Conservation (phyloP, 257 asterid species). For the Jacaranda copaia region DNA sequence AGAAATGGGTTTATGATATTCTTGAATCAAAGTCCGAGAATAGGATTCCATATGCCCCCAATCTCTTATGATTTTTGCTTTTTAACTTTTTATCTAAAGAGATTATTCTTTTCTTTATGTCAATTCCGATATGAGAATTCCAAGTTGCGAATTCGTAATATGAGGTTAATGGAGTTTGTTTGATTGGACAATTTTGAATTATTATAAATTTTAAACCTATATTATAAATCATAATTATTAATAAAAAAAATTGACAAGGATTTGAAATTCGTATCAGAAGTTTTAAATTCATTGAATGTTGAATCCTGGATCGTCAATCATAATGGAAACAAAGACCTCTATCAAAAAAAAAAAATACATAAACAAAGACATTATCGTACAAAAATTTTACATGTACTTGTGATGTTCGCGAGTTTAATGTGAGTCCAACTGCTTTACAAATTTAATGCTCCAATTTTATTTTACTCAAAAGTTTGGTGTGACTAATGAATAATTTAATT, state of each 20-base stretch:
- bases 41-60: conserved; percentile 16
- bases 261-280: too few relatives aligned
- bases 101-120: conserved; percentile 27
- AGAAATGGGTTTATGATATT: conserved; percentile 16
- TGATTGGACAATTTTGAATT: background rate
- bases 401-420: background rate
- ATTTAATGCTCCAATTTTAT: too few relatives aligned
- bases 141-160: background rate
- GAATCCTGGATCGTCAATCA: too few relatives aligned
- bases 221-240: too few relatives aligned
- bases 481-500: background rate
- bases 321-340: too few relatives aligned
- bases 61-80: conserved; percentile 2
- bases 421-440: background rate
- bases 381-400: background rate
- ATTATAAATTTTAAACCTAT: background rate
- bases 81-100: conserved; percentile 24
- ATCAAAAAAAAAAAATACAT: too few relatives aligned
- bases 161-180: background rate
- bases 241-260: too few relatives aligned
- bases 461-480: background rate
- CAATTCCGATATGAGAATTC: background rate
- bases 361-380: too few relatives aligned
- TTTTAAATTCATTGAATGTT: too few relatives aligned
- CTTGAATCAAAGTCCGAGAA: conserved; percentile 1